Conservation (phyloP, 805 yeast species). For the Starmera amethionina region DNA sequence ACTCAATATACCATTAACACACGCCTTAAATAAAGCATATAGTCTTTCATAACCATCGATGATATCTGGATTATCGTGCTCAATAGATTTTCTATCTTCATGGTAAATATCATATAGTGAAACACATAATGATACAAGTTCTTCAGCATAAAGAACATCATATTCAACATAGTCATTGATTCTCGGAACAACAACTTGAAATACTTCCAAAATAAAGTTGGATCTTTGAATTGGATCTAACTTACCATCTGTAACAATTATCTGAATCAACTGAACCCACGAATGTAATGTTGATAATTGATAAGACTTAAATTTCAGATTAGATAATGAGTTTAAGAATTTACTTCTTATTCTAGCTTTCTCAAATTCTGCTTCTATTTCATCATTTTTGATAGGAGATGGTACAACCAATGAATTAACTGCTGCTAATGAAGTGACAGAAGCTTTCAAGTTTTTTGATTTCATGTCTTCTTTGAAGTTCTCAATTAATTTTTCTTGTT, state of each 20-base stretch:
- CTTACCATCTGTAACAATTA: constrained; percentile 56
- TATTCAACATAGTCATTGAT: constrained; percentile 63
- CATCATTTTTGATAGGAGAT: constrained; percentile 13
- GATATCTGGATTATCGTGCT: constrained; percentile 21
- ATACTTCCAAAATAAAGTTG: constrained; percentile 63
- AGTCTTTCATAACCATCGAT: constrained; percentile 44
- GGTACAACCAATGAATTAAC: constrained; percentile 5
- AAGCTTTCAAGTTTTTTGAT: constrained; percentile 5
- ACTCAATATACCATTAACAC: constrained; percentile 63
- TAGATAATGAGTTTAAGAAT: constrained; percentile 36
- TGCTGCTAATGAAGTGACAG: constrained; percentile 2
- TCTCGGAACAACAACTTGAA: constrained; percentile 68
- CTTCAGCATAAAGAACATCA: constrained; percentile 61
- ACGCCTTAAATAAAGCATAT: constrained; percentile 61
- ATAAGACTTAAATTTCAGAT: constrained; percentile 34
- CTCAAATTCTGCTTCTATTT: constrained; percentile 14
- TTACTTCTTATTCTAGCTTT: constrained; percentile 20
- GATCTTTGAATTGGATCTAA: constrained; percentile 35
- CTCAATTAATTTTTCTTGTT: constrained; percentile 9
- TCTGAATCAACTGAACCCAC: constrained; percentile 76
- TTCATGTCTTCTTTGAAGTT: constrained; percentile 9
- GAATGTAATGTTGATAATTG: constrained; percentile 63
- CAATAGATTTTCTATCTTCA: constrained; percentile 27
- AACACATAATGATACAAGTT: constrained; percentile 67
- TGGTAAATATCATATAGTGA: constrained; percentile 57